A percentile compares a stretch with the other conserved stretches of the same genome.
Conservation (phyloP, 2,329 filamentous ascomycete species). For the Colletotrichum theobromicola region DNA sequence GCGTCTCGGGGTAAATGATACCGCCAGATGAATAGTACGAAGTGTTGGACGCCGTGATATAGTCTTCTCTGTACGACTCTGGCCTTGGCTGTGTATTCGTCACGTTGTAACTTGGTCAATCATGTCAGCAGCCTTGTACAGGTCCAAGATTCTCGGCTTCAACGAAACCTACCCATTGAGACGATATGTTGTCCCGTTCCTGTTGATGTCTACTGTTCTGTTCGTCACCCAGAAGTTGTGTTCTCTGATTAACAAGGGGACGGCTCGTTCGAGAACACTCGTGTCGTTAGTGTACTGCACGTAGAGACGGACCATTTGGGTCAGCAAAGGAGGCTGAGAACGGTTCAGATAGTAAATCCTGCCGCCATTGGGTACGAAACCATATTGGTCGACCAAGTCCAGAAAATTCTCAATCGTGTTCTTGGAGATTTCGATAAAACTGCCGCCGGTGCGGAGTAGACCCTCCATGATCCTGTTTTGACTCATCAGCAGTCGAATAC, state of each 20-base stretch:
- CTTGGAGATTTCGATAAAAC: conserved; percentile 65
- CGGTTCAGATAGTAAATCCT: conserved; percentile 71
- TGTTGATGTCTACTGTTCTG: conserved; percentile 58
- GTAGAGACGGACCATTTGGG: conserved; percentile 70
- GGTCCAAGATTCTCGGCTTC: too few relatives aligned
- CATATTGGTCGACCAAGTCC: conserved; percentile 67
- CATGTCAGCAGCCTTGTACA: neutral
- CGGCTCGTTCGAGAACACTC: conserved; percentile 61
- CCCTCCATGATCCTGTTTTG: conserved; percentile 63
- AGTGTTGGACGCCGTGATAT: conserved; percentile 66
- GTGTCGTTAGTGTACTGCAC: conserved; percentile 70
- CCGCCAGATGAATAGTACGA: conserved; percentile 66
- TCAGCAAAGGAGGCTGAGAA: conserved; percentile 69
- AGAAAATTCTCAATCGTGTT: conserved; percentile 76
- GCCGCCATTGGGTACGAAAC: conserved; percentile 73
- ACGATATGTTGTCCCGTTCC: conserved; percentile 52
- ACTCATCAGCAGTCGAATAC: conserved; percentile 30
- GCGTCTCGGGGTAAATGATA: conserved; percentile 59
- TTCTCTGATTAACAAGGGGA: conserved; percentile 68
- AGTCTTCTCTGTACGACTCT: conserved; percentile 72
- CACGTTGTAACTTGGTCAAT: conserved; percentile 55
- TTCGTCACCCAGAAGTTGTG: conserved; percentile 68
- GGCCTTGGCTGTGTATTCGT: conserved; percentile 70
- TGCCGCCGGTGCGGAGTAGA: conserved; percentile 66
- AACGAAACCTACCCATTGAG: conserved; percentile 55